These are phyloP conservation scores for Acacia concinna DNA, from an alignment of 331 rosid genomes.

Conservation along the genomic window DNA sequence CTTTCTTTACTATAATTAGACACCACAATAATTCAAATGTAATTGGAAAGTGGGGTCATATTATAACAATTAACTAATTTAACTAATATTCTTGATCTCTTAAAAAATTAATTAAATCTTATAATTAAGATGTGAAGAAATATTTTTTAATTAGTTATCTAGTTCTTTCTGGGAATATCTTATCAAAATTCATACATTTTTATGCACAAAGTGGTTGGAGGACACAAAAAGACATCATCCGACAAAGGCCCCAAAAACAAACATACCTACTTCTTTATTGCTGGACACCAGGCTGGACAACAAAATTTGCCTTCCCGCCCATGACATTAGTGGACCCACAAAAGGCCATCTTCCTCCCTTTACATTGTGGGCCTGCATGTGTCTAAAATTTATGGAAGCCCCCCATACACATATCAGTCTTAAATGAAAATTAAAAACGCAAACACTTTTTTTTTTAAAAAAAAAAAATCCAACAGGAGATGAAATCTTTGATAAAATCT, in stretches of 20 bases:
- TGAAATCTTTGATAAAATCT: background rate
- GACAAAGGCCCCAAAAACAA: background rate
- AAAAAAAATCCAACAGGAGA: background rate
- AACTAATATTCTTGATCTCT: too few relatives aligned
- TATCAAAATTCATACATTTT: background rate
- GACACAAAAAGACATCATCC: background rate
- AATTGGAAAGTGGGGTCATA: too few relatives aligned
- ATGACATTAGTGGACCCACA: background rate
- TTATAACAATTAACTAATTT: too few relatives aligned
- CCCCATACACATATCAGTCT: background rate
- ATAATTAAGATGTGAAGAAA: too few relatives aligned
- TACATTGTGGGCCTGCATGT: background rate
- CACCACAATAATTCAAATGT: too few relatives aligned
- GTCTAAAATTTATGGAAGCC: background rate
- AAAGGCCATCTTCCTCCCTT: background rate
- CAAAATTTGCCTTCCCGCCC: background rate
- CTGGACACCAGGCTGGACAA: background rate
- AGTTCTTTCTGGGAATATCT: too few relatives aligned
- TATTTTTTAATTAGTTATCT: too few relatives aligned
- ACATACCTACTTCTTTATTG: background rate
- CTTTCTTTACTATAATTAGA: too few relatives aligned
- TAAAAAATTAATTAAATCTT: too few relatives aligned
- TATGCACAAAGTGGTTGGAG: background rate
- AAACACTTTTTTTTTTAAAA: background rate
- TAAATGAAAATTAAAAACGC: background rate